Base-by-base conservation (phyloP, 371 early-diverging fungal species). In the Umbelopsis sp. region DNA sequence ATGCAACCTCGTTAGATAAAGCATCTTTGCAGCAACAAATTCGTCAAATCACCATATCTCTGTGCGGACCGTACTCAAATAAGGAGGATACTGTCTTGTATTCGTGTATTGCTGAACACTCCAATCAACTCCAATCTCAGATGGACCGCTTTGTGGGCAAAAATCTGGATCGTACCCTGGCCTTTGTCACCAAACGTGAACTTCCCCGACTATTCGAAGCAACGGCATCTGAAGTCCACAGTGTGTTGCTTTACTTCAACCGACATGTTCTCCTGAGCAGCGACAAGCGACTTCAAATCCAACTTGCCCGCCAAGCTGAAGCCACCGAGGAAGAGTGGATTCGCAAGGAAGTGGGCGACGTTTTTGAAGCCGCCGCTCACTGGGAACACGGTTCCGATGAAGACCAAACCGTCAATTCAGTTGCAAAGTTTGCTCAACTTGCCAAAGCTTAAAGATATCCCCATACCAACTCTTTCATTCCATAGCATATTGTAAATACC, bases 91-190 rank as follows among this genome's bases (percentile, higher is more conserved):
- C 57, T 2, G 57, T 57, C 4, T 8, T 35, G 18, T 57, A 57
- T 35, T 57, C 57, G 4, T 57, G 57, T 29, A 57, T 57, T 57
- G 57, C 35, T 16, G 57, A 57, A 35, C 57, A 57, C 29, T 35
- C 37, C 3, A 57, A 24, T 35, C 57, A 57, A 57, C 16, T 57
- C 3, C 57, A 57, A 18, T 32, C 57, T 11, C 57, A 57, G n/a
- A 57, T 57, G 57, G 57, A 57, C n/a, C 57, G 57, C n/a, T 57
- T 57, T 35, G 57, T 57, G 18, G 57, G 57, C 57, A 57, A 57
- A 57, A 57, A 57, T 35, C 57, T 57, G 3, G 57, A 57, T 35
- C 57, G 57, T 4, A 57, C 57, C 6, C 29, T 57, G n/a, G 57
- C 57, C 10, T 57, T 57, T 35, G 57, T 57, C 8, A 57, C 57